Conservation (phyloP, 2,329 filamentous ascomycete species). For the Diplodia intermedia region DNA sequence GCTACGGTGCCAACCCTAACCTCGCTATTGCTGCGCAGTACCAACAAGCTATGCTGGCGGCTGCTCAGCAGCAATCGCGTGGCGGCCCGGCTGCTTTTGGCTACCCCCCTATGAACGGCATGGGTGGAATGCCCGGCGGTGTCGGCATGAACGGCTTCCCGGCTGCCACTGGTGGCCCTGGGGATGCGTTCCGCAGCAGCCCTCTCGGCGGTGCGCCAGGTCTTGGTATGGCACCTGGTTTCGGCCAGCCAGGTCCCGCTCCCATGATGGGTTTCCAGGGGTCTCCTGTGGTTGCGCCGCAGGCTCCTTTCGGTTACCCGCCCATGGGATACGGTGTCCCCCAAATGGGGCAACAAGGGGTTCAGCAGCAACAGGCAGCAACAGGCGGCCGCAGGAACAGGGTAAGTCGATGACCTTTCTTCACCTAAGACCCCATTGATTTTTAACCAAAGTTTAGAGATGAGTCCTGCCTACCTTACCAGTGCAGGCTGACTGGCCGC, state of each 20-base stretch:
- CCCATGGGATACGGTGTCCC: slow-evolving; percentile 29
- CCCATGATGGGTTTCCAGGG: slow-evolving; percentile 31
- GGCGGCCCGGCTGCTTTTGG: slow-evolving; percentile 26
- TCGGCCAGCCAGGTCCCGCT: slow-evolving; percentile 25
- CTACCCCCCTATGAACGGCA: slow-evolving; percentile 30
- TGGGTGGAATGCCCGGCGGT: slow-evolving; percentile 28
- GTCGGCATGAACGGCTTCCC: slow-evolving; percentile 31
- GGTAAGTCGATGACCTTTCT: slow-evolving; percentile 6
- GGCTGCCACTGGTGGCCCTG: slow-evolving; percentile 17
- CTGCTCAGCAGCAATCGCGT: slow-evolving; percentile 36
- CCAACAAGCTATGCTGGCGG: slow-evolving; percentile 61
- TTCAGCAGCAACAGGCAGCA: slow-evolving; percentile 23
- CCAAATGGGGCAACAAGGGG: slow-evolving; percentile 28
- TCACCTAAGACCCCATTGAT: not conserved
- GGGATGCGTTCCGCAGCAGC: slow-evolving; percentile 29
- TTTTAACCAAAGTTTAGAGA: slow-evolving; percentile 5
- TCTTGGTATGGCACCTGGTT: slow-evolving; percentile 29
- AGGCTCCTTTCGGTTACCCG: slow-evolving; percentile 25
- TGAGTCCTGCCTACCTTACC: not conserved
- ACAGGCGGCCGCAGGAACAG: slow-evolving; percentile 28
- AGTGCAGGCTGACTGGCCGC: not conserved
- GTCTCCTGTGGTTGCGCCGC: slow-evolving; percentile 20
- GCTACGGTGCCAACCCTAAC: slow-evolving; percentile 43
- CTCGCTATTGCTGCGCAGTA: slow-evolving; percentile 53
- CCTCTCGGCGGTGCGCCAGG: slow-evolving; percentile 28